These are phyloP conservation scores for Yarrowia sp. DNA, from an alignment of 805 yeast genomes.

Conservation along the genomic window DNA sequence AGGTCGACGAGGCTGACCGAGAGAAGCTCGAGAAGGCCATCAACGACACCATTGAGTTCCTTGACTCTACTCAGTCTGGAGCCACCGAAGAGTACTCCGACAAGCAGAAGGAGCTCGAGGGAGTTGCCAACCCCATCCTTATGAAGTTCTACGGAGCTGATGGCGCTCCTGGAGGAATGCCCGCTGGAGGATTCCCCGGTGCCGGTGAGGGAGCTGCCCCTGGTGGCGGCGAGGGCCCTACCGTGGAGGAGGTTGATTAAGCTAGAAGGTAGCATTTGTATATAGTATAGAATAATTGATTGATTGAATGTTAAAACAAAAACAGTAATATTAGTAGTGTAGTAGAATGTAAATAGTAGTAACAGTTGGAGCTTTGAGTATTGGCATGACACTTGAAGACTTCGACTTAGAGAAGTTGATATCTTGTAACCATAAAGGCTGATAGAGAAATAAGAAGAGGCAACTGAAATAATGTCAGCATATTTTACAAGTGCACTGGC, in stretches of 20 bases:
- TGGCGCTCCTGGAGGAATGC: constrained; percentile 59
- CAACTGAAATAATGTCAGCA: too few species aligned
- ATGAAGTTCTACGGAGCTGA: constrained; percentile 81
- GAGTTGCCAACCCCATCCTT: constrained; percentile 90
- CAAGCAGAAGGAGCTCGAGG: constrained; percentile 91
- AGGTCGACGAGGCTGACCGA: constrained; percentile 30
- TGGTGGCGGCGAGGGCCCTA: constrained; percentile 37
- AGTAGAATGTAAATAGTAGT: neutral
- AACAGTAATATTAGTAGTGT: neutral
- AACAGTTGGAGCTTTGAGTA: too few species aligned
- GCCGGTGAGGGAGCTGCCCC: constrained; percentile 38
- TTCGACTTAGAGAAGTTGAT: too few species aligned
- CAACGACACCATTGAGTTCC: constrained; percentile 49
- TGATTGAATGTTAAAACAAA: neutral
- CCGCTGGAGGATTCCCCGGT: constrained; percentile 57
- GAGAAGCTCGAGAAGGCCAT: constrained; percentile 30
- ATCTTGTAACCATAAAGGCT: too few species aligned
- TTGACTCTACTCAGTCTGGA: constrained; percentile 88
- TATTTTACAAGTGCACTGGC: too few species aligned
- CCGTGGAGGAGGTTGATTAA: constrained; percentile 26
- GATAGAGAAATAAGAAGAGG: too few species aligned
- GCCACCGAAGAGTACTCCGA: constrained; percentile 84
- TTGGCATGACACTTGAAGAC: too few species aligned
- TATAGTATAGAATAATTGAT: neutral
- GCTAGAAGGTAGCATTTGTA: neutral